Evolutionary conservation across 106 monocot species (phyloP).

Genomic region (Cymbidium sinense): DNA sequence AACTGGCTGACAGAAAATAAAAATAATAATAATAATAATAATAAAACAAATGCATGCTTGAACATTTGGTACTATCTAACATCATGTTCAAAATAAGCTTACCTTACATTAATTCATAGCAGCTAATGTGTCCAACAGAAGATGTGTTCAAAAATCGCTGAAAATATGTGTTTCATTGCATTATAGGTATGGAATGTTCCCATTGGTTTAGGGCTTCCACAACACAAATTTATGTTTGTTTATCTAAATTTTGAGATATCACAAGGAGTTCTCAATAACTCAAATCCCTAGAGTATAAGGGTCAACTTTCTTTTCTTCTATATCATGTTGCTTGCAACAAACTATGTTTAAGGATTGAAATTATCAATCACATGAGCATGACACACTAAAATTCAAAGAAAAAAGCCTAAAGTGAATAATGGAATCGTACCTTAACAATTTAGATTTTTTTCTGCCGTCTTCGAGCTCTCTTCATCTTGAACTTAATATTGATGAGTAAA

Average conservation of each 20-base stretch:
- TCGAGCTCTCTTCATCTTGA: not conserved
- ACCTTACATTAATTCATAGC: not conserved
- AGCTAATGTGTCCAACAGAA: not conserved
- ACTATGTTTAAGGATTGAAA: not conserved
- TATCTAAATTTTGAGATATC: not conserved
- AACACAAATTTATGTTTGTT: not conserved
- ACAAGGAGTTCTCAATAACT: not conserved
- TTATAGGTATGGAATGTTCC: not conserved
- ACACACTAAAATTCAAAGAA: not conserved
- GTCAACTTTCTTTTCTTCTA: not conserved
- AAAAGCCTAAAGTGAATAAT: too few species aligned
- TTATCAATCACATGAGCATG: not conserved
- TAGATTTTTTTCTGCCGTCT: not conserved
- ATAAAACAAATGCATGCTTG: too few species aligned
- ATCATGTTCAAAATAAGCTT: not conserved
- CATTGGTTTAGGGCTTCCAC: not conserved
- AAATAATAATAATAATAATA: too few species aligned
- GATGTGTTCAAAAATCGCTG: not conserved
- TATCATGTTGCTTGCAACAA: not conserved
- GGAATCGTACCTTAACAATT: not conserved
- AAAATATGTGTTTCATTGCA: not conserved
- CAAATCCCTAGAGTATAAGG: not conserved
- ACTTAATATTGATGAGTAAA: not conserved
- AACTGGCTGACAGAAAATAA: too few species aligned
- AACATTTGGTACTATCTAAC: not conserved